Evolutionary conservation across 129 eudicot genomes (phyloP), one percentile per base, ranked within the genome.

Genomic region (Sambucus nigra): DNA sequence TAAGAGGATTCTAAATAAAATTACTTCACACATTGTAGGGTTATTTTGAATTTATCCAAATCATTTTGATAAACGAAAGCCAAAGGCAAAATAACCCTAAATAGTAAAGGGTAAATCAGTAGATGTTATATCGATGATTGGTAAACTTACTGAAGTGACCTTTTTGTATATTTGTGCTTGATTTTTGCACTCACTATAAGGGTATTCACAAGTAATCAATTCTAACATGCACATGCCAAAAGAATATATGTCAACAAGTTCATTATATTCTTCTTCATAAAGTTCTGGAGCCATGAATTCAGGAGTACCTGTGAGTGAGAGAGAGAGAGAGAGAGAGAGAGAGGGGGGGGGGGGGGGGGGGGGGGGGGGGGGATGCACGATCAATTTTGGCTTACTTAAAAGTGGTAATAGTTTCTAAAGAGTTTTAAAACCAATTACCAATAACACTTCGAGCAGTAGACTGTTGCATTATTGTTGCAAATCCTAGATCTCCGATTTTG

Each of bases 281-380:
- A 80, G 76, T 73, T 80, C 82, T 9, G 88, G 88, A 21, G 88
- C 88, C 82, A 80, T 80, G 65, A 75, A 80, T 32, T 80, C 88
- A 13, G 88, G 88, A 27, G 88, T 80, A 17, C 88, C 88, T 80
- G 66, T 1, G 20, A 55, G 31, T 47, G 27, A 28, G 26, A 41
- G 32, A 47, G 19, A 46, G 7, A 18, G 11, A 16, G n/a, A n/a
- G n/a, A n/a, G n/a, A n/a, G n/a, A n/a, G n/a, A n/a, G n/a, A n/a
- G n/a, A n/a, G n/a, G n/a, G n/a, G n/a, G n/a, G n/a, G n/a, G n/a
- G n/a, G n/a, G n/a, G n/a, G n/a, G n/a, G n/a, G n/a, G n/a, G n/a
- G n/a, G n/a, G n/a, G n/a, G n/a, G n/a, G n/a, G n/a, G n/a, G n/a
- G n/a, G n/a, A n/a, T n/a, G n/a, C n/a, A n/a, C n/a, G n/a, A n/a